These are phyloP conservation scores for Takakia lepidozioides DNA, from an alignment of 225 moss, liverwort and hornwort species.

Conservation along the genomic window DNA sequence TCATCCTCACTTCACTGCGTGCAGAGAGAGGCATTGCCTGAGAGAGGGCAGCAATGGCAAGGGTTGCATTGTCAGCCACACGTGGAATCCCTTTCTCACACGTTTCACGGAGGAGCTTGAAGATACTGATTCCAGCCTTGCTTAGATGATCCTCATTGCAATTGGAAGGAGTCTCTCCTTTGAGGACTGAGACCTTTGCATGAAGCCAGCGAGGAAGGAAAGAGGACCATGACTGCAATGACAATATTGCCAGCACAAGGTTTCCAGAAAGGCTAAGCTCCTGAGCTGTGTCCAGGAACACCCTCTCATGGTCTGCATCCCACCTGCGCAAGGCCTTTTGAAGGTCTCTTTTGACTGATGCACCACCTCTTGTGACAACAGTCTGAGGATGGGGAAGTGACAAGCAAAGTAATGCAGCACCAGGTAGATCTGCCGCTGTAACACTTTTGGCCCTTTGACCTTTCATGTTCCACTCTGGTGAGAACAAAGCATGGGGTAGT, in stretches of 20 bases:
- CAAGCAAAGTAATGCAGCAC: conserved; percentile 26
- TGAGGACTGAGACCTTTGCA: conserved; percentile 7
- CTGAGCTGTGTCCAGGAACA: conserved; percentile 23
- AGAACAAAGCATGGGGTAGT: no score
- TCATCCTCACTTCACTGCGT: conserved; percentile 13
- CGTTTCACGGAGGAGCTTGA: conserved; percentile 10
- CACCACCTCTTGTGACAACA: conserved; percentile 8
- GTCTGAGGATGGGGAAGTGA: conserved; percentile 17
- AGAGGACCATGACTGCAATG: conserved; percentile 36
- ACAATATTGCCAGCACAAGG: conserved; percentile 29
- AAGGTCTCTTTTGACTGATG: conserved; percentile 17
- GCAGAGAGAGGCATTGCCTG: conserved; percentile 10
- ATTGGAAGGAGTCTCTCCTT: conserved; percentile 15
- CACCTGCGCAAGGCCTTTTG: conserved; percentile 25
- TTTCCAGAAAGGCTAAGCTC: conserved; percentile 27
- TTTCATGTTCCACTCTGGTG: no score
- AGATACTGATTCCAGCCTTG: background rate
- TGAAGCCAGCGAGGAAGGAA: conserved; percentile 36
- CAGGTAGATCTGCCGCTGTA: conserved; percentile 24
- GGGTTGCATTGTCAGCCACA: conserved; percentile 38
- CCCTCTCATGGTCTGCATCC: conserved; percentile 25
- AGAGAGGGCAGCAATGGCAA: conserved; percentile 35
- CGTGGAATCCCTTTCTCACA: conserved; percentile 36
- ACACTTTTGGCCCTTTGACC: no score
- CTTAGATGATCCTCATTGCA: conserved; percentile 10